Base-by-base conservation (phyloP, 2,329 filamentous ascomycete genomes). In the Tolypocladium amazonense region DNA sequence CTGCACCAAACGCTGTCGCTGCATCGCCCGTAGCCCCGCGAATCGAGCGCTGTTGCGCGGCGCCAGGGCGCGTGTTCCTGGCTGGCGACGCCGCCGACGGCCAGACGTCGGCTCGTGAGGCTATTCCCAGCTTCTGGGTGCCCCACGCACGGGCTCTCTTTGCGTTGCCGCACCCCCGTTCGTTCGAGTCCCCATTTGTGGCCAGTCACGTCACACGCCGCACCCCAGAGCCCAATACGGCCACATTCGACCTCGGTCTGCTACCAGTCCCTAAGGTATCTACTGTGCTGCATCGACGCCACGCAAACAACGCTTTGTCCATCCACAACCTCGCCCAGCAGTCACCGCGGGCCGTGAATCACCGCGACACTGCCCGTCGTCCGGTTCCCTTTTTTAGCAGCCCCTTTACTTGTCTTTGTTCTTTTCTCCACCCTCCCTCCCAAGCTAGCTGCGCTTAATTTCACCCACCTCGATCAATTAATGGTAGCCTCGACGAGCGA, bases 61-160 rank as follows among this genome's bases (percentile, higher is more conserved):
- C 53, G 30, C 53, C 52, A 65, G 56, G 39, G 54, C 58, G 52
- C 53, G 30, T 30, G 50, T 23, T 54, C 2, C 30, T 33, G 60
- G 52, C 54, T 57, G 43, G 57, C 39, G 60, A 59, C 58, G 65
- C 68, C 59, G 65, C 66, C 62, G 64, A 66, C 61, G 62, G 58
- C 62, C 56, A 61, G 54, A 62, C 59, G 39, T 60, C 58, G 61
- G 63, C 60, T 67, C 63, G 71, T 76, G 74, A 76, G 71, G 74
- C 72, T 76, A 76, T 76, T 76, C 74, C 65, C 72, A 73, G 63
- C 57, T 62, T 56, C 57, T 58, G 57, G 43, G 50, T 55, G 56
- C 60, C 58, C 60, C 56, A 60, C 60, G 60, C 56, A 38, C 11
- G 38, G 58, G 60, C 56, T 61, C 62, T 20, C 63, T 64, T 63